A percentile compares a stretch with the other conserved stretches of the same genome.
phyloP scores from a whole-genome alignment of 306 rosid species.

The Aeschynomene evenia region DNA sequence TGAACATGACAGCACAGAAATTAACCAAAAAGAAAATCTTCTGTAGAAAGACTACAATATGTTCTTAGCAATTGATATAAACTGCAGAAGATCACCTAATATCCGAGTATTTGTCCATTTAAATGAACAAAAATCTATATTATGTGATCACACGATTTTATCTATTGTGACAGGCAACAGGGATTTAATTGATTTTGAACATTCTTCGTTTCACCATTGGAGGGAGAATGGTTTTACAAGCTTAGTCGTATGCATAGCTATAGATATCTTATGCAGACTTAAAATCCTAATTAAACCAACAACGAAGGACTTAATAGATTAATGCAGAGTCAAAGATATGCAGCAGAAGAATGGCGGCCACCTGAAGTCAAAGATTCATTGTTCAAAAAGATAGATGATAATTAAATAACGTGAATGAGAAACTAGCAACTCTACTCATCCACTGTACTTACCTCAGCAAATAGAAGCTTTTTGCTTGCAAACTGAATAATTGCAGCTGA shows the following conservation, averaged over 20 bases:
- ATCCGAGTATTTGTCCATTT: background rate
- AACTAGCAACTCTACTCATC: background rate
- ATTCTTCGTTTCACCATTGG: background rate
- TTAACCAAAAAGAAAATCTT: background rate
- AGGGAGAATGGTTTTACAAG: background rate
- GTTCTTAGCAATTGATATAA: background rate
- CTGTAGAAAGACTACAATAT: background rate
- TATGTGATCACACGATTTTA: background rate
- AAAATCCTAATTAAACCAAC: background rate
- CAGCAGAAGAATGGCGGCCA: too few relatives aligned
- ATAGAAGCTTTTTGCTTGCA: constrained; percentile 78
- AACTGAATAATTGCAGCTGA: constrained; percentile 87
- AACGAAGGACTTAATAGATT: background rate
- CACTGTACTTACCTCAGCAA: constrained; percentile 69
- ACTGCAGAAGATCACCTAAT: background rate
- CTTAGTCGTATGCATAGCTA: background rate
- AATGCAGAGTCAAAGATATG: too few relatives aligned
- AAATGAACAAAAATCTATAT: background rate
- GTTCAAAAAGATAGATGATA: background rate
- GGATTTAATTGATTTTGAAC: background rate
- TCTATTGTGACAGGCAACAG: background rate
- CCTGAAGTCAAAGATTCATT: background rate
- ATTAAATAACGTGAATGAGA: background rate
- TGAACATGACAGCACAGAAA: background rate
- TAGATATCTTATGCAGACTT: background rate